Conservation (phyloP, 2,329 filamentous ascomycete species). For the Pseudopyricularia cyperi region DNA sequence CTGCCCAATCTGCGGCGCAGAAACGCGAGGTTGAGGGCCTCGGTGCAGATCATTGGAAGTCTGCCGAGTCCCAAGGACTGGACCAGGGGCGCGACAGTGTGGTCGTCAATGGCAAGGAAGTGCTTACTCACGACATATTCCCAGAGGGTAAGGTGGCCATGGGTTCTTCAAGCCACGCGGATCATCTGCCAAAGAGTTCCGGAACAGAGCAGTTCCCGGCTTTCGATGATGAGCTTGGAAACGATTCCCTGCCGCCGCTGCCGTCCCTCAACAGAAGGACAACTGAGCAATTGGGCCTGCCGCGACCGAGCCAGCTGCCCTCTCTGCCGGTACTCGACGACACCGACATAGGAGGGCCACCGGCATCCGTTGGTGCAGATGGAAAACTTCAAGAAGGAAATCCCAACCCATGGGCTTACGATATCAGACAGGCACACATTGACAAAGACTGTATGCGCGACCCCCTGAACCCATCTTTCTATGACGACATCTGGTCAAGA, state of each 20-base stretch:
- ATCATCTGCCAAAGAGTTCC: not conserved
- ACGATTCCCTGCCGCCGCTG: conserved; percentile 43
- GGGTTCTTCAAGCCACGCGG: conserved; percentile 23
- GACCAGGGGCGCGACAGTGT: conserved; percentile 59
- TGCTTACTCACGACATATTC: conserved; percentile 51
- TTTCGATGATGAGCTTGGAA: conserved; percentile 20
- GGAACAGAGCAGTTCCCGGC: conserved; percentile 1
- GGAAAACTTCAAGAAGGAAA: conserved; percentile 30
- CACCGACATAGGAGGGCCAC: conserved; percentile 68
- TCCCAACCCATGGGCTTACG: conserved; percentile 44
- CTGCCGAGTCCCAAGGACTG: conserved; percentile 45
- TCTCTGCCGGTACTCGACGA: conserved; percentile 60
- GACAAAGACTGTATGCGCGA: conserved; percentile 92
- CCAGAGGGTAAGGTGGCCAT: conserved; percentile 51
- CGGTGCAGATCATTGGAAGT: conserved; percentile 63
- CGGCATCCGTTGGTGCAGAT: conserved; percentile 39
- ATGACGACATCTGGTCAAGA: conserved; percentile 75
- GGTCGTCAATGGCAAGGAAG: conserved; percentile 55
- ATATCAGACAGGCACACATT: conserved; percentile 61
- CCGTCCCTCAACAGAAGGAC: conserved; percentile 44
- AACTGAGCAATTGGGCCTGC: conserved; percentile 51
- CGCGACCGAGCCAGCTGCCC: conserved; percentile 56
- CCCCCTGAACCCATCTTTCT: conserved; percentile 70
- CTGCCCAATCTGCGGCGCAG: conserved; percentile 29
- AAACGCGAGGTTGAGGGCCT: conserved; percentile 61